phyloP scores from a whole-genome alignment of 306 rosid species.

The Astragalus glycyphyllos region DNA sequence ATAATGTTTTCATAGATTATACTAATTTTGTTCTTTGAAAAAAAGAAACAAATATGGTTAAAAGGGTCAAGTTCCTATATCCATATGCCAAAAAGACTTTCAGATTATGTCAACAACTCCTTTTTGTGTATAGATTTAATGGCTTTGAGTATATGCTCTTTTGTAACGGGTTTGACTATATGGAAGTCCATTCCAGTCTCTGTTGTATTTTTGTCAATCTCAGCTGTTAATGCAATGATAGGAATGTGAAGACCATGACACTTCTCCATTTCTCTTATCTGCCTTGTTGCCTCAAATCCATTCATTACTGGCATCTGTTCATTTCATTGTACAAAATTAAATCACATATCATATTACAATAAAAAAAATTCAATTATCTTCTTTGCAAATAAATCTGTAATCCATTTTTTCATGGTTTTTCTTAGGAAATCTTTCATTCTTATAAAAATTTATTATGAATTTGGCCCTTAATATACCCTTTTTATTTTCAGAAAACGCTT shows the following conservation, averaged over 20 bases:
- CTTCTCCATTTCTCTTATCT: constrained; percentile 64
- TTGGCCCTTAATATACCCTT: too few relatives aligned
- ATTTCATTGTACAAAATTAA: constrained; percentile 6
- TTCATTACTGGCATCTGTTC: constrained; percentile 73
- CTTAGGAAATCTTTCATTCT: too few relatives aligned
- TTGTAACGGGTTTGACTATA: constrained; percentile 58
- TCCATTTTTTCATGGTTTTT: too few relatives aligned
- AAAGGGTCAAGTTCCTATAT: not conserved
- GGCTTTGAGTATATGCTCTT: constrained; percentile 53
- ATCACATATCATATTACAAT: not conserved
- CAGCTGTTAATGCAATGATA: constrained; percentile 77
- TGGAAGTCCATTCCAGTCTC: constrained; percentile 74
- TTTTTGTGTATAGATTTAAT: constrained; percentile 45
- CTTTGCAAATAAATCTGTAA: too few relatives aligned
- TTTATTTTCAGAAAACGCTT: too few relatives aligned
- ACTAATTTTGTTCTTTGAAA: not conserved
- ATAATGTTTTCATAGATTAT: not conserved
- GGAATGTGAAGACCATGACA: constrained; percentile 55
- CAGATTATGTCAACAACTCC: constrained; percentile 22
- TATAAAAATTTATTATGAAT: too few relatives aligned
- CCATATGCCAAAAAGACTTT: not conserved
- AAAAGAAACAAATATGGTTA: not conserved
- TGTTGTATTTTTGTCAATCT: constrained; percentile 38
- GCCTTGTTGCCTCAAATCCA: constrained; percentile 66
- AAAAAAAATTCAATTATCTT: too few relatives aligned